A percentile compares a stretch with the other conserved stretches of the same genome.
Evolutionary conservation across 805 yeast genomes (phyloP).

Genomic region (Lachancea kluyveri): DNA sequence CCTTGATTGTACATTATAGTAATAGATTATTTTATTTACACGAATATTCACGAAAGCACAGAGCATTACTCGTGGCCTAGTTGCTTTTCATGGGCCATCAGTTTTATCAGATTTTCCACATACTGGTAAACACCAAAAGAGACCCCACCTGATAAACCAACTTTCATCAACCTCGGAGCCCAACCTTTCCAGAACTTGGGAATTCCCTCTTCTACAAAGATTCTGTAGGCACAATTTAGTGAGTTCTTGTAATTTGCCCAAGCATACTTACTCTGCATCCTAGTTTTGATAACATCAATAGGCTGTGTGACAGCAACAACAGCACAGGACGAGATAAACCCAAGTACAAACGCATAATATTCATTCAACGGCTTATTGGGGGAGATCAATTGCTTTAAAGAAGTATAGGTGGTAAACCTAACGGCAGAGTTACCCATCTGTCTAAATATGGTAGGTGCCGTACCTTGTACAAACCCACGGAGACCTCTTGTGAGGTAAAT

Average conservation of each 20-base stretch:
- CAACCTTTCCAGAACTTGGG: conserved; percentile 51
- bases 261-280: conserved; percentile 77
- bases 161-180: conserved; percentile 63
- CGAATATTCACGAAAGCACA: background rate
- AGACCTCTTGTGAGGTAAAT: conserved; percentile 70
- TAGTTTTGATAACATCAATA: conserved; percentile 76
- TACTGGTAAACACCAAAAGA: conserved; percentile 58
- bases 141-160: conserved; percentile 65
- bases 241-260: conserved; percentile 52
- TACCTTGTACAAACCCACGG: conserved; percentile 75
- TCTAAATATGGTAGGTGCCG: conserved; percentile 72
- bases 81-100: conserved; percentile 17
- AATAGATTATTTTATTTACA: conserved; percentile 1
- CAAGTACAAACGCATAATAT: conserved; percentile 35
- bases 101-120: conserved; percentile 36
- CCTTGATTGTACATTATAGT: background rate
- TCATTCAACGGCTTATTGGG: conserved; percentile 35
- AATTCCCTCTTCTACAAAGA: conserved; percentile 41
- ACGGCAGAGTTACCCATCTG: conserved; percentile 76
- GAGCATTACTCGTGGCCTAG: conserved; percentile 5
- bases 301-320: conserved; percentile 84
- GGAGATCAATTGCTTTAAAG: conserved; percentile 62
- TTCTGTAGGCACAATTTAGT: conserved; percentile 46
- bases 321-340: conserved; percentile 61
- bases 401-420: conserved; percentile 77